Base-by-base conservation (phyloP, 345 rosid species). In the Luvunga scandens region DNA sequence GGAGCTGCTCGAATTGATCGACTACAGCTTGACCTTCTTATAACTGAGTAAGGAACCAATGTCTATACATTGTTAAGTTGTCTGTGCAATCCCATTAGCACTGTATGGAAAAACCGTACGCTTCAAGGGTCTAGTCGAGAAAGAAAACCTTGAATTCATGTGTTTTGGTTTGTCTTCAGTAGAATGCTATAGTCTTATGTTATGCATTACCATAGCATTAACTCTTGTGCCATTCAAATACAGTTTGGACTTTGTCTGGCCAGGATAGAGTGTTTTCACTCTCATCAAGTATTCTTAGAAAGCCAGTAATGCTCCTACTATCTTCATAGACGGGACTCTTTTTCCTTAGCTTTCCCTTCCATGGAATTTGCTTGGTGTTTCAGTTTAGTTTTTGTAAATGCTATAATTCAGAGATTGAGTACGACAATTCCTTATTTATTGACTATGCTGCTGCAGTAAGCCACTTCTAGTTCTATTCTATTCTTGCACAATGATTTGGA, bases 1-100 rank as follows among this genome's bases (percentile, higher is more conserved):
- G 99, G 99, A 76, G 97, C 99, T 56, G 99, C 98, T 78, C 95
- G 92, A 87, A 91, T 94, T 75, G 98, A 94, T 74, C 81, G 89
- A 76, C 86, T 94, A 45, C 89, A 83, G 70, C 85, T 96, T 74
- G 98, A 94, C 84, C 99, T 96, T 86, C 87, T 96, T 72, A 91
- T 96, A 84, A 86, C 99, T 75, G 99, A 96, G 99, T 95, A 92
- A 39, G 86, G 67, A 71, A 79, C 79, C 67, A 36, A 22, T 75
- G 18, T 61, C 10, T 67, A 21, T 50, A 16, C 22, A 18, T 36
- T 60, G 65, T 76, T 66, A 31, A 33, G 53, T 34, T 31, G 53
- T 24, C n/a, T 62, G n/a, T 21, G 27, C 22, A 57, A 38, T 31
- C 14, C 61, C 48, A 48, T 66, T 21, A 66, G 48, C 55, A 55